These are phyloP conservation scores for Periglandula ipomoeae DNA, from an alignment of 2,329 filamentous ascomycete genomes.

Conservation along the genomic window DNA sequence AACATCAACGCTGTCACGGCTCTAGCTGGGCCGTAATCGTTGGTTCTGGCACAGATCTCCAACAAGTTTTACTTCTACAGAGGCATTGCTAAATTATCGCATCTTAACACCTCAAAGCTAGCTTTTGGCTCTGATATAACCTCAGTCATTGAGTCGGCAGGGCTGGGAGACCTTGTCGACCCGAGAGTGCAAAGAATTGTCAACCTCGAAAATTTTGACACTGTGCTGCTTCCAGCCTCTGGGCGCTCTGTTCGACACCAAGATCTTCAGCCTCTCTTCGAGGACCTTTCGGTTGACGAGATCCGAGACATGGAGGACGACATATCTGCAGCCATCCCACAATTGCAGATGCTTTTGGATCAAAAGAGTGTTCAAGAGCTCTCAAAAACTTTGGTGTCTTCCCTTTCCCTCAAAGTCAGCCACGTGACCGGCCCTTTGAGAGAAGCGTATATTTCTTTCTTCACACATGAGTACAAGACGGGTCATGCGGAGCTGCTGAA, in stretches of 20 bases:
- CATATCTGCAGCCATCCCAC: slow-evolving; percentile 10
- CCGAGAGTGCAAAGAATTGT: slow-evolving; percentile 1
- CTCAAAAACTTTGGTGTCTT: slow-evolving; percentile 5
- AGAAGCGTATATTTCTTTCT: slow-evolving; percentile 2
- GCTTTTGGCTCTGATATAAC: slow-evolving; percentile 10
- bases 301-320: slow-evolving; percentile 9
- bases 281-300: slow-evolving; percentile 2
- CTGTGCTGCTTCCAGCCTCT: slow-evolving; percentile 5
- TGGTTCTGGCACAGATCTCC: slow-evolving; percentile 9
- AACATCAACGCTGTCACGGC: slow-evolving; percentile 14
- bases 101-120: slow-evolving; percentile 8
- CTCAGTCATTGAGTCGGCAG: slow-evolving; percentile 5
- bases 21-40: slow-evolving; percentile 11
- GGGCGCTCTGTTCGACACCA: slow-evolving; percentile 1
- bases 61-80: slow-evolving; percentile 12
- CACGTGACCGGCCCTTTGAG: background rate
- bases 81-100: slow-evolving; percentile 7
- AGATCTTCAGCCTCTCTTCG: slow-evolving; percentile 4
- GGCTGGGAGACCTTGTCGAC: slow-evolving; percentile 3
- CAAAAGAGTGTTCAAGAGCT: slow-evolving; percentile 8
- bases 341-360: slow-evolving; percentile 9
- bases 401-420: slow-evolving; percentile 4
- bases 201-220: slow-evolving; percentile 2
- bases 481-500: slow-evolving; percentile 4
- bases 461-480: background rate